phyloP scores from a whole-genome alignment of 768 basidiomycete species.

The Macrolepiota albuminosa region DNA sequence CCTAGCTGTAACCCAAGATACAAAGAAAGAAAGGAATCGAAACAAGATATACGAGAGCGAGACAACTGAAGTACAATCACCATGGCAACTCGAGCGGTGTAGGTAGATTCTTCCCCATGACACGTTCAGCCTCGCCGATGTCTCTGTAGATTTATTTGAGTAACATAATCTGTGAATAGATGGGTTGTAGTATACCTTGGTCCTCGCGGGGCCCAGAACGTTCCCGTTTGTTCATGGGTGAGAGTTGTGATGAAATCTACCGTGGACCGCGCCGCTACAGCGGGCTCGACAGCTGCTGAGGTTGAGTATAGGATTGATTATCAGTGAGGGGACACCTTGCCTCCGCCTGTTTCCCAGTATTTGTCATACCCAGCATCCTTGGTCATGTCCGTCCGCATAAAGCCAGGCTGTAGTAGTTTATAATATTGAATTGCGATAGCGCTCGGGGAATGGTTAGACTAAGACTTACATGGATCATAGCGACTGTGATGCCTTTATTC shows the following conservation, averaged over 20 bases:
- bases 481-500: constrained; percentile 32
- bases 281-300: constrained; percentile 36
- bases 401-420: constrained; percentile 32
- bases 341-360: constrained; percentile 40
- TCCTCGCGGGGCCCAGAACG: constrained; percentile 44
- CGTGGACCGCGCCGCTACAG: constrained; percentile 33
- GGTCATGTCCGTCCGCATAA: constrained; percentile 45
- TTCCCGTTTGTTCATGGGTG: constrained; percentile 30
- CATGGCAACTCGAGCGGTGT: constrained; percentile 37
- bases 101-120: constrained; percentile 34
- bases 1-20: too few species aligned
- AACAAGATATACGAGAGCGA: background rate
- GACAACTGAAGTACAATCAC: constrained; percentile 15
- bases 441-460: too few species aligned
- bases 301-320: too few species aligned
- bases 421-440: background rate
- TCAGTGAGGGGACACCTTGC: constrained; percentile 16
- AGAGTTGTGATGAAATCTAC: constrained; percentile 32
- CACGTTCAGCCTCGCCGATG: constrained; percentile 38
- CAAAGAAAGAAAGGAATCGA: background rate
- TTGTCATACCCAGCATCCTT: constrained; percentile 39
- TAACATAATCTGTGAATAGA: too few species aligned
- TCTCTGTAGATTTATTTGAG: constrained; percentile 23
- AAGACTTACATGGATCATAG: constrained; percentile 37
- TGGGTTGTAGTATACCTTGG: constrained; percentile 21